phyloP scores from a whole-genome alignment of 306 rosid genomes.

The Astragalus membranaceus region DNA sequence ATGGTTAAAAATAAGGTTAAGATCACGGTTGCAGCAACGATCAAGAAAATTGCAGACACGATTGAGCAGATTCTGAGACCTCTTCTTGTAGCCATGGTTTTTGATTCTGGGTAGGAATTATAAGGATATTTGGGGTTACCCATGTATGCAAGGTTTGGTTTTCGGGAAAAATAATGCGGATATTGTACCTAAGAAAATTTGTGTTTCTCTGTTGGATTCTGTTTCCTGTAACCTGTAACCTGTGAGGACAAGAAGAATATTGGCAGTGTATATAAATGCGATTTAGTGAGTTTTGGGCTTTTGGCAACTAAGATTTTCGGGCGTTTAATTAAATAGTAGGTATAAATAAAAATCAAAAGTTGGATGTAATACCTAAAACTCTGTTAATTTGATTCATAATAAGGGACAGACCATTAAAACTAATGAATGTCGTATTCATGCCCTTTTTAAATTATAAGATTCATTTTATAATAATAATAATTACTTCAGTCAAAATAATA shows the following conservation, averaged over 20 bases:
- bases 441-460: no score
- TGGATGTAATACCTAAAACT: slow-evolving; percentile 21
- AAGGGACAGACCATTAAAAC: not conserved
- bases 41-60: slow-evolving; percentile 7
- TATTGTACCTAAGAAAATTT: not conserved
- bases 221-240: not conserved
- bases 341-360: slow-evolving; percentile 13
- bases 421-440: not conserved
- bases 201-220: not conserved
- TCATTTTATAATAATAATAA: no score
- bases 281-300: not conserved
- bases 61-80: slow-evolving; percentile 28
- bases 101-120: not conserved
- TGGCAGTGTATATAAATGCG: not conserved
- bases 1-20: slow-evolving; percentile 29
- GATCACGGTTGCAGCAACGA: slow-evolving; percentile 10
- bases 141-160: not conserved
- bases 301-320: not conserved
- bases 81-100: slow-evolving; percentile 18
- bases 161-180: not conserved
- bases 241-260: not conserved
- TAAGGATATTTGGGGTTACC: not conserved
- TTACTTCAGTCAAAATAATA: no score
- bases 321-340: not conserved
- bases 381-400: not conserved